These are phyloP conservation scores for Mucor velutinosus DNA, from an alignment of 371 early-diverging fungal genomes.

Conservation along the genomic window DNA sequence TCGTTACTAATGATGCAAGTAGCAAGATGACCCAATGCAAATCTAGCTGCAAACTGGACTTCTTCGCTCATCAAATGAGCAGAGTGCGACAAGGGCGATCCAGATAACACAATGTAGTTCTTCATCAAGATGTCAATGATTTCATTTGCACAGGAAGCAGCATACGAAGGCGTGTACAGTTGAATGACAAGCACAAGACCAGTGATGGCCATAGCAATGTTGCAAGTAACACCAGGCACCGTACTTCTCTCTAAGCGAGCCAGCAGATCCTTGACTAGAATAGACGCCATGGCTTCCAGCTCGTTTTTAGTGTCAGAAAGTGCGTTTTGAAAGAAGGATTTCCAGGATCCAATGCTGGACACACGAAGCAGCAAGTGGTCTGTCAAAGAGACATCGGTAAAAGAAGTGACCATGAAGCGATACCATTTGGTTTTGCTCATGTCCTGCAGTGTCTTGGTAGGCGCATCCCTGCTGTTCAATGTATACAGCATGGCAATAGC, in stretches of 20 bases:
- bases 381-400: constrained; percentile 56
- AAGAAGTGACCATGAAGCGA: constrained; percentile 51
- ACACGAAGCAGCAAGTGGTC: constrained; percentile 59
- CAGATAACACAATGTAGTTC: constrained; percentile 23
- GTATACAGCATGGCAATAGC: constrained; percentile 48
- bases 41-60: constrained; percentile 59
- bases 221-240: constrained; percentile 59
- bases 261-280: constrained; percentile 46
- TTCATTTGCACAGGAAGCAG: constrained; percentile 30
- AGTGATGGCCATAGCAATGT: constrained; percentile 54
- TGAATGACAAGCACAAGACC: constrained; percentile 36
- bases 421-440: constrained; percentile 49
- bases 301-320: constrained; percentile 22
- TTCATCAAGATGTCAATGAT: constrained; percentile 30
- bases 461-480: not conserved
- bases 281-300: constrained; percentile 28
- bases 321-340: constrained; percentile 42
- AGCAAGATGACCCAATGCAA: constrained; percentile 52
- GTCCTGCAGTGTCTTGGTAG: constrained; percentile 15
- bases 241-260: constrained; percentile 52
- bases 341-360: constrained; percentile 52
- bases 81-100: constrained; percentile 27
- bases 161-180: constrained; percentile 30
- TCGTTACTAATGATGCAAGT: constrained; percentile 51
- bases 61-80: constrained; percentile 55